A percentile compares a stretch with the other conserved stretches of the same genome.
phyloP scores from a whole-genome alignment of 2,329 filamentous ascomycete species.

The Calonectria fujianensis region DNA sequence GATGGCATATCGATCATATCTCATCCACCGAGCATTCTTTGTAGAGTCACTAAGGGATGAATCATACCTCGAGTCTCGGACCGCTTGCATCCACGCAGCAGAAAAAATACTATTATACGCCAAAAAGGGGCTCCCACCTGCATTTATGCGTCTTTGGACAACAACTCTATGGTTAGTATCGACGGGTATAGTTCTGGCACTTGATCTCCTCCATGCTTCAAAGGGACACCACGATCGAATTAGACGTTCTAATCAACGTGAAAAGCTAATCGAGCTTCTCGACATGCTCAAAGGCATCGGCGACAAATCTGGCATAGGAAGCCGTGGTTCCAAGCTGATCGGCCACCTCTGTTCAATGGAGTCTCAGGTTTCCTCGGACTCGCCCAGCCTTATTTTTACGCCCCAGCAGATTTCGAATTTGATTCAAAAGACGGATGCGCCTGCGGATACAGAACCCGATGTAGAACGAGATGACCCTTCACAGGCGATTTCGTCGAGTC shows the following conservation, averaged over 20 bases:
- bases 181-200: conserved; percentile 6
- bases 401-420: conserved; percentile 17
- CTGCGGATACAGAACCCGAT: neutral
- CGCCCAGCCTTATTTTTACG: neutral
- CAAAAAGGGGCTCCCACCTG: neutral
- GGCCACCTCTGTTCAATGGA: conserved; percentile 16
- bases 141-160: conserved; percentile 17
- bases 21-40: conserved; percentile 13
- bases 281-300: neutral
- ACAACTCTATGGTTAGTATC: conserved; percentile 18
- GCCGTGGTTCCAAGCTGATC: conserved; percentile 5
- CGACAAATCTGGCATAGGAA: neutral
- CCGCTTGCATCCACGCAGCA: neutral
- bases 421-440: conserved; percentile 4
- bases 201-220: conserved; percentile 1
- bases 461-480: neutral
- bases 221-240: conserved; percentile 2
- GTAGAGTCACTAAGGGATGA: conserved; percentile 6
- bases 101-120: neutral
- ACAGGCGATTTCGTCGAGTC: neutral
- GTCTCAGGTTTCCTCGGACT: conserved; percentile 1
- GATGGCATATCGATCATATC: conserved; percentile 18
- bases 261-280: conserved; percentile 14
- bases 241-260: neutral
- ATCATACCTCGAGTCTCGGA: neutral